Percentiles rank a stretch among this genome's conserved stretches.
Evolutionary conservation across 2,329 filamentous ascomycete species (phyloP).

Genomic region (Botrytis aclada): DNA sequence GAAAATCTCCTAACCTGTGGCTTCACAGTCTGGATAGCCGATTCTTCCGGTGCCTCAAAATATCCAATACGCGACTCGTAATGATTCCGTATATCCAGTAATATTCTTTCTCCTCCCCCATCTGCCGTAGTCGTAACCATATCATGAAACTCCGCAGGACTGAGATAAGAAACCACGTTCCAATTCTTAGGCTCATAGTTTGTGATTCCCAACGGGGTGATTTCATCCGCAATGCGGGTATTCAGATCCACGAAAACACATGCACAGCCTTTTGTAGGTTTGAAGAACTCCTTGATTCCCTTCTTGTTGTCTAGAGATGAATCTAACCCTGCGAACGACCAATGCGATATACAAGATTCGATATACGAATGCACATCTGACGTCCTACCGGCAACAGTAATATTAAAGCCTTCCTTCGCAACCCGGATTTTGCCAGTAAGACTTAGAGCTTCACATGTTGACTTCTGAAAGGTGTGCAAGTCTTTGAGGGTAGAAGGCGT

Average conservation of each 20-base stretch:
- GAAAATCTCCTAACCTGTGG: slow-evolving; percentile 37
- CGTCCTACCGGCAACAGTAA: slow-evolving; percentile 35
- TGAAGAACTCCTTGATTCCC: slow-evolving; percentile 31
- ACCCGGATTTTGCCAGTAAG: slow-evolving; percentile 37
- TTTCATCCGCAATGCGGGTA: slow-evolving; percentile 33
- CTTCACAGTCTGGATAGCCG: slow-evolving; percentile 32
- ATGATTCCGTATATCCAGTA: slow-evolving; percentile 38
- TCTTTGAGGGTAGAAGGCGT: slow-evolving; percentile 24
- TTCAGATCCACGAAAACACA: slow-evolving; percentile 34
- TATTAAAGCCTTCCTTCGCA: slow-evolving; percentile 37
- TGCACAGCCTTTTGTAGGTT: slow-evolving; percentile 34
- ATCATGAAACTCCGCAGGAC: slow-evolving; percentile 34
- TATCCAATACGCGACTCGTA: slow-evolving; percentile 39
- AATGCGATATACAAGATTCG: slow-evolving; percentile 31
- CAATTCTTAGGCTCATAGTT: slow-evolving; percentile 34
- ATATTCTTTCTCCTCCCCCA: slow-evolving; percentile 16
- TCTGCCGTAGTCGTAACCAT: slow-evolving; percentile 1
- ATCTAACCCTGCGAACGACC: slow-evolving; percentile 34
- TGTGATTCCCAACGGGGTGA: slow-evolving; percentile 38
- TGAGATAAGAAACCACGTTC: slow-evolving; percentile 31
- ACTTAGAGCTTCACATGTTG: slow-evolving; percentile 21
- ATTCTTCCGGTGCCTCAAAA: slow-evolving; percentile 33
- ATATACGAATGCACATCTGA: slow-evolving; percentile 32
- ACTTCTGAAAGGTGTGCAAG: slow-evolving; percentile 29
- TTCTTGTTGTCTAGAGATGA: slow-evolving; percentile 20